Base-by-base conservation (phyloP, 805 yeast genomes). In the Kodamaea neixiangensis region DNA sequence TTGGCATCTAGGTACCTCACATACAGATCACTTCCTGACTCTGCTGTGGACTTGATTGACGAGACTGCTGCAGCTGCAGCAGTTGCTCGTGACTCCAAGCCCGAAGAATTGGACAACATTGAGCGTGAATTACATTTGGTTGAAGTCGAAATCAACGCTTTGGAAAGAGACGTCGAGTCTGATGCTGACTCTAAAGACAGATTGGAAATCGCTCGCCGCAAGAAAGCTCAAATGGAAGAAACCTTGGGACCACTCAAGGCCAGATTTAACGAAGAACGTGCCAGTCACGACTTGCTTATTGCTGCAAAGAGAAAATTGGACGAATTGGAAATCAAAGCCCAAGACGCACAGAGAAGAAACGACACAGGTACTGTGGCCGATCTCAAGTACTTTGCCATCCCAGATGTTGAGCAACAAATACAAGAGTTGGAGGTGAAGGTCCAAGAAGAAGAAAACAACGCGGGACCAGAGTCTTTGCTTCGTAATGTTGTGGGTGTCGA, bases 31-130 rank as follows among this genome's bases (percentile, higher is more conserved):
- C 77, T 94, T 58, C 99, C 99, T 7, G 99, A 93, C 67, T 89
- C 97, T 21, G 99, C 99, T 1, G 94, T 93, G 51, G 99, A 93
- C 70, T 77, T 93, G 60, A 90, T 93, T 57, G 99, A 93, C 74
- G 97, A 94, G 67, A 81, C 97, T 5, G 96, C 97, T 41, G 98
- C 98, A 2, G 61, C 96, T 50, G 98, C 94, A 40, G 98, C 98
- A 0, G 99, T 94, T 48, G 97, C 97, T 3, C 84, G 99, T 72
- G 99, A 94, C 68, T 93, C 98, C 2, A 90, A 89, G 67, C 99
- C 99, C 1, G 99, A 94, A 71, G 97, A 91, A 68, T 79, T 94
- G 62, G 99, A 94, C 73, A 86, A 85, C 42, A 81, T 91, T 59
- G 99, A 94, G 72, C 88, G 99, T 70, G 90, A 90, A 72, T 78